These are phyloP conservation scores for Conticribra guillardii DNA, from an alignment of 108 stramenopile species.

Conservation along the genomic window DNA sequence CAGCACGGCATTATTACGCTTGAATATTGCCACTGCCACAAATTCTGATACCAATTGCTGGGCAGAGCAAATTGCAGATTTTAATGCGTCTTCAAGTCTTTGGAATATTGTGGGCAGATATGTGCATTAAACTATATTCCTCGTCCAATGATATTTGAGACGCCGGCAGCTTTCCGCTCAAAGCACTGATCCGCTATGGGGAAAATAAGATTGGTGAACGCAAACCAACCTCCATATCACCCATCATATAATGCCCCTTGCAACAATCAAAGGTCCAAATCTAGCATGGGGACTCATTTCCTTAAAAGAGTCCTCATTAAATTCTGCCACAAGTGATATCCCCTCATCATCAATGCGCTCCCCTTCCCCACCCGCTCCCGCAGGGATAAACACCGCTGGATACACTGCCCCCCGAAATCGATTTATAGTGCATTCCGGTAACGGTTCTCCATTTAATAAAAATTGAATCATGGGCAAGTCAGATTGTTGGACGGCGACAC, in stretches of 20 bases:
- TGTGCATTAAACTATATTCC: too few species aligned
- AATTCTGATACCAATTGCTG: too few species aligned
- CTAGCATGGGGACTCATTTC: conserved; percentile 73
- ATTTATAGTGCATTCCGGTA: conserved; percentile 74
- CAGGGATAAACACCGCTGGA: conserved; percentile 71
- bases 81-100: too few species aligned
- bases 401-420: conserved; percentile 81
- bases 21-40: too few species aligned
- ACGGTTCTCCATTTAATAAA: conserved; percentile 75
- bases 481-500: conserved; percentile 83
- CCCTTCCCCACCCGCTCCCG: conserved; percentile 28
- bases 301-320: conserved; percentile 67
- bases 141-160: too few species aligned
- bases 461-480: conserved; percentile 91
- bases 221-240: not conserved
- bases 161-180: too few species aligned
- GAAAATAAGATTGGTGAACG: too few species aligned
- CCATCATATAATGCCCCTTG: conserved; percentile 75
- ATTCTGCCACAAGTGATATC: conserved; percentile 49
- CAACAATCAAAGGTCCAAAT: conserved; percentile 83
- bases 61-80: too few species aligned
- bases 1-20: too few species aligned
- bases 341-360: conserved; percentile 37
- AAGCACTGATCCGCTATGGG: too few species aligned
- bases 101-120: too few species aligned